phyloP scores from a whole-genome alignment of 805 yeast species.

The Schwanniomyces yamadae region DNA sequence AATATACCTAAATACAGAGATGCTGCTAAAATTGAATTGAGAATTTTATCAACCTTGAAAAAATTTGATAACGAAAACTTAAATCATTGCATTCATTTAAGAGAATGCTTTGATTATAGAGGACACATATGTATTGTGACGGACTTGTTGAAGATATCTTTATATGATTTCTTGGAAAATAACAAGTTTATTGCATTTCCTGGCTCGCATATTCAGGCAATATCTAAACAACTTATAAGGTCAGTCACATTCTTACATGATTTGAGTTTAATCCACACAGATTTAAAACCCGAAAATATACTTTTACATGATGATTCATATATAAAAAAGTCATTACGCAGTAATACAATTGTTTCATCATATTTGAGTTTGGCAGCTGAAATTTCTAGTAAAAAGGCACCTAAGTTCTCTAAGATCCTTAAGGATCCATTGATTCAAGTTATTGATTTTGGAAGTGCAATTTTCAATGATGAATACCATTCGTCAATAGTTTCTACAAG shows the following conservation, averaged over 20 bases:
- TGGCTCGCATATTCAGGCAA: slow-evolving; percentile 86
- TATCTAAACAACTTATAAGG: slow-evolving; percentile 79
- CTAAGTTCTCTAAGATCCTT: slow-evolving; percentile 48
- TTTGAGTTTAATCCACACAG: slow-evolving; percentile 89
- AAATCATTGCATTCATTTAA: slow-evolving; percentile 79
- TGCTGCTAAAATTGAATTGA: slow-evolving; percentile 88
- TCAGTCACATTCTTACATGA: slow-evolving; percentile 90
- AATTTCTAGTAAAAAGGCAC: slow-evolving; percentile 21
- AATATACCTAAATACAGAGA: slow-evolving; percentile 93
- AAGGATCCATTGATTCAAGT: slow-evolving; percentile 80
- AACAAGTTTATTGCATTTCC: slow-evolving; percentile 90
- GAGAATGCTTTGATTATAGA: slow-evolving; percentile 88
- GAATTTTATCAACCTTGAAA: slow-evolving; percentile 74
- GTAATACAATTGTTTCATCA: slow-evolving; percentile 33
- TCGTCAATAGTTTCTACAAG: slow-evolving; percentile 89
- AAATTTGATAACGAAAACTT: slow-evolving; percentile 64
- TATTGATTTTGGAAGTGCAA: slow-evolving; percentile 97
- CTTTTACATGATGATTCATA: slow-evolving; percentile 58
- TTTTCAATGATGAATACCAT: slow-evolving; percentile 92
- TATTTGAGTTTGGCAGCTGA: slow-evolving; percentile 25
- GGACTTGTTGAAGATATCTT: slow-evolving; percentile 76
- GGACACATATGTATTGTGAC: slow-evolving; percentile 95
- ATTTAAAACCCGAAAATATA: slow-evolving; percentile 94
- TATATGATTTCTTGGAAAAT: slow-evolving; percentile 85
- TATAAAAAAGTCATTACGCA: slow-evolving; percentile 33